phyloP scores from a whole-genome alignment of 768 basidiomycete species.

The Suillus luteus region DNA sequence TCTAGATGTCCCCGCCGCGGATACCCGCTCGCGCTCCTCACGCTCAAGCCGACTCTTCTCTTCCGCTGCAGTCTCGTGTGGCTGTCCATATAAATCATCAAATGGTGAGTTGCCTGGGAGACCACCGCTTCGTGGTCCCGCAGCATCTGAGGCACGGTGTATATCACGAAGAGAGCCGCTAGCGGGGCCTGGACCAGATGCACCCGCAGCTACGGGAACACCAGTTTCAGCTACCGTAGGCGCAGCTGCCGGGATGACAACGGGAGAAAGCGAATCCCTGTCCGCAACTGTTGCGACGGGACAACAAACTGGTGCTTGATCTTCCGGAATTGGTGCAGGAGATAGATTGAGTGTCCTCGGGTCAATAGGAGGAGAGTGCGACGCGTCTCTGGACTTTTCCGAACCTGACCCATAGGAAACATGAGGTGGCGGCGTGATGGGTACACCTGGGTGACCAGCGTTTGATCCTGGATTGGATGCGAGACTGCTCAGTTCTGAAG shows the following conservation, averaged over 20 bases:
- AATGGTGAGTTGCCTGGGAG: slow-evolving; percentile 26
- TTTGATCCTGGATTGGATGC: slow-evolving; percentile 32
- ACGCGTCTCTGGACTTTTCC: slow-evolving; percentile 15
- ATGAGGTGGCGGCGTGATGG: slow-evolving; percentile 45
- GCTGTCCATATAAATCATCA: slow-evolving; percentile 33
- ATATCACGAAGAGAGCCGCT: slow-evolving; percentile 64
- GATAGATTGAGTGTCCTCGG: slow-evolving; percentile 31
- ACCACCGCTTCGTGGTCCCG: slow-evolving; percentile 39
- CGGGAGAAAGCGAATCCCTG: slow-evolving; percentile 4
- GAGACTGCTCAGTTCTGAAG: slow-evolving; percentile 66
- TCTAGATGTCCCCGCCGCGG: slow-evolving; percentile 23
- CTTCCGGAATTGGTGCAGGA: slow-evolving; percentile 19
- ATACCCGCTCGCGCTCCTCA: slow-evolving; percentile 54
- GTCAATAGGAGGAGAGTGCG: slow-evolving; percentile 20
- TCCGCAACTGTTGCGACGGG: slow-evolving; percentile 23
- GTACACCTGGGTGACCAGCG: slow-evolving; percentile 37
- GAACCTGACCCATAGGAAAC: slow-evolving; percentile 12
- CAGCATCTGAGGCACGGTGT: slow-evolving; percentile 38
- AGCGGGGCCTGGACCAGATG: slow-evolving; percentile 60
- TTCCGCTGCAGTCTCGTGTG: slow-evolving; percentile 56
- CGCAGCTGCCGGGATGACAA: slow-evolving; percentile 36
- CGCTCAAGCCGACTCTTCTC: slow-evolving; percentile 64
- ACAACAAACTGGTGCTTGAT: slow-evolving; percentile 35
- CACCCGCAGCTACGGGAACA: slow-evolving; percentile 63
- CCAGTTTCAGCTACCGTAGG: slow-evolving; percentile 80